Conservation (phyloP, 179 eudicot species). For the Gypsophila paniculata region DNA sequence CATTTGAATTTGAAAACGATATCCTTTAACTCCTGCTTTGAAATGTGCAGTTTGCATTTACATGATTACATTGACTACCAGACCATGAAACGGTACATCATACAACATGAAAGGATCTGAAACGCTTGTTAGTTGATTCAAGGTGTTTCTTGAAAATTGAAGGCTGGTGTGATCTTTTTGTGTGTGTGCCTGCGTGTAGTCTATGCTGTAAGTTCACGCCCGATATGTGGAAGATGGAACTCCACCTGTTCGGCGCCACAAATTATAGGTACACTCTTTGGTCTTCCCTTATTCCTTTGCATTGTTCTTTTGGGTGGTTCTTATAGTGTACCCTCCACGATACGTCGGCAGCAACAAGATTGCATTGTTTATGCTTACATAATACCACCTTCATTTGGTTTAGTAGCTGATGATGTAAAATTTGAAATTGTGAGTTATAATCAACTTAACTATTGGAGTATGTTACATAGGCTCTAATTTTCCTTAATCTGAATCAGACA, state of each 20-base stretch:
- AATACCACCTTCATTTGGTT: neutral
- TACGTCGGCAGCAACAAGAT: neutral
- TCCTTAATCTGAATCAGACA: constrained; percentile 9
- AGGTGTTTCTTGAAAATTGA: neutral
- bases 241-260: neutral
- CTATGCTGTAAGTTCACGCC: neutral
- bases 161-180: neutral
- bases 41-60: constrained; percentile 10
- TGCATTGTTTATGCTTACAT: neutral
- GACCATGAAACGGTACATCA: neutral
- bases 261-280: constrained; percentile 8
- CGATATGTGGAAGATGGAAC: constrained; percentile 2
- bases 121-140: neutral
- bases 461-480: constrained; percentile 8
- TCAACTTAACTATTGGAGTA: constrained; percentile 7
- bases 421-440: constrained; percentile 5
- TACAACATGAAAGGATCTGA: neutral
- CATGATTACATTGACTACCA: neutral
- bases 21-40: no score
- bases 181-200: neutral
- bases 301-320: neutral
- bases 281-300: neutral
- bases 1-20: neutral
- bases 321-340: no score
- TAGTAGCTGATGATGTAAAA: neutral